phyloP scores from a whole-genome alignment of 1,284 basidiomycete species.

The Xerocomus minutiporus region DNA sequence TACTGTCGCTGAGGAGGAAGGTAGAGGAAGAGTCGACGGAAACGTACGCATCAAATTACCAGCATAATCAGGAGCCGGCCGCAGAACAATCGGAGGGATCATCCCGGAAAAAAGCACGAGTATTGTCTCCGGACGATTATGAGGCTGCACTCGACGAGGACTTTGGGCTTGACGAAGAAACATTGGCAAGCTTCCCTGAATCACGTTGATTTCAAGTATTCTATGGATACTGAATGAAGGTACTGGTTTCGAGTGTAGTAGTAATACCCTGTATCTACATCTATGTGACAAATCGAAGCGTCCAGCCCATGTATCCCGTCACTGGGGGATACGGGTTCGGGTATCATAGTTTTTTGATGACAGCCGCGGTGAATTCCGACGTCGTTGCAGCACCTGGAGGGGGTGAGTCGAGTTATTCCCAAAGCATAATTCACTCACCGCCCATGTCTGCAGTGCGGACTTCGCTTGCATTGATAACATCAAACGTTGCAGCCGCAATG shows the following conservation, averaged over 20 bases:
- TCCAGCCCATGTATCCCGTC: not conserved
- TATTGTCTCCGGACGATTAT: constrained; percentile 43
- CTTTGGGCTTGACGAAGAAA: constrained; percentile 40
- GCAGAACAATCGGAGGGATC: not conserved
- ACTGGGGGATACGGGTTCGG: not conserved
- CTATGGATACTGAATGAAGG: constrained; percentile 16
- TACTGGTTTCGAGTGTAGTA: constrained; percentile 11
- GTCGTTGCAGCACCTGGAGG: constrained; percentile 75
- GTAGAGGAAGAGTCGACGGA: not conserved
- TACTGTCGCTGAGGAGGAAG: constrained; percentile 52
- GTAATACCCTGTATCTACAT: constrained; percentile 23
- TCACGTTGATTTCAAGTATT: not conserved
- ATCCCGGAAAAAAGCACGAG: constrained; percentile 35
- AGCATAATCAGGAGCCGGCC: not conserved
- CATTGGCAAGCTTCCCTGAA: constrained; percentile 8
- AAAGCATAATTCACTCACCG: constrained; percentile 51
- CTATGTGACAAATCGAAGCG: constrained; percentile 21
- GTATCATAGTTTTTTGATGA: constrained; percentile 66
- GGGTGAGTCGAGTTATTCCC: constrained; percentile 6
- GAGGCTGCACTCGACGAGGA: constrained; percentile 45
- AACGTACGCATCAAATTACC: not conserved
- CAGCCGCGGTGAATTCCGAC: constrained; percentile 86
- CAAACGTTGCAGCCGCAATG: constrained; percentile 91
- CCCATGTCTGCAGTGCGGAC: constrained; percentile 95
- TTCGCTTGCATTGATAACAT: constrained; percentile 87